phyloP scores from a whole-genome alignment of 176 grass and related monocot genomes.

The Puya raimondii region DNA sequence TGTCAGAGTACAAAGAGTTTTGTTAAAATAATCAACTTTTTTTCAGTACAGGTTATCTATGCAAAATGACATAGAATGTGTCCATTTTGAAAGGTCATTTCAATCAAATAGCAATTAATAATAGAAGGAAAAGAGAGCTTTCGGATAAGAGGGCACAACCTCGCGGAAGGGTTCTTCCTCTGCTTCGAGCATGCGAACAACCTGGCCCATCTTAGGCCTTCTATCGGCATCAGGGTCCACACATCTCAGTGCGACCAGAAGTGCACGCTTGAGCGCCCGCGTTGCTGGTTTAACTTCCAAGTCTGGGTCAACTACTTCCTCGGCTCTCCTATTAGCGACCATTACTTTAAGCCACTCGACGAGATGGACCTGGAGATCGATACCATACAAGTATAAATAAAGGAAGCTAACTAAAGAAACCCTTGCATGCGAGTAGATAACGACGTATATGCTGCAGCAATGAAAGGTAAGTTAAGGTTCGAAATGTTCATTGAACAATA shows the following conservation, averaged over 20 bases:
- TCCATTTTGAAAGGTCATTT: not conserved
- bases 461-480: too few species aligned
- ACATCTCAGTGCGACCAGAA: slow-evolving; percentile 54
- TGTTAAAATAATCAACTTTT: not conserved
- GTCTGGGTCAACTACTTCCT: slow-evolving; percentile 59
- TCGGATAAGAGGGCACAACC: slow-evolving; percentile 11
- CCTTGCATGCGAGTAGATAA: too few species aligned
- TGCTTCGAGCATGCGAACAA: slow-evolving; percentile 62
- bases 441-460: too few species aligned
- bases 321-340: slow-evolving; percentile 43
- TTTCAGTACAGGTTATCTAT: not conserved
- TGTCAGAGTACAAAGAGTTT: not conserved
- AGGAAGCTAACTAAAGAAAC: not conserved
- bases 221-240: slow-evolving; percentile 58
- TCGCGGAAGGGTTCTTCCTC: slow-evolving; percentile 53
- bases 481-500: too few species aligned
- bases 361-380: slow-evolving; percentile 45
- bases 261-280: slow-evolving; percentile 48
- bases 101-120: not conserved
- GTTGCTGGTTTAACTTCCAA: slow-evolving; percentile 53
- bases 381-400: not conserved
- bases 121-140: not conserved
- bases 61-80: slow-evolving; percentile 1
- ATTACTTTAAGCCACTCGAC: slow-evolving; percentile 79
- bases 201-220: slow-evolving; percentile 60